Evolutionary conservation across 2,329 filamentous ascomycete species (phyloP).

Genomic region (Hymenoscyphus fraxineus): DNA sequence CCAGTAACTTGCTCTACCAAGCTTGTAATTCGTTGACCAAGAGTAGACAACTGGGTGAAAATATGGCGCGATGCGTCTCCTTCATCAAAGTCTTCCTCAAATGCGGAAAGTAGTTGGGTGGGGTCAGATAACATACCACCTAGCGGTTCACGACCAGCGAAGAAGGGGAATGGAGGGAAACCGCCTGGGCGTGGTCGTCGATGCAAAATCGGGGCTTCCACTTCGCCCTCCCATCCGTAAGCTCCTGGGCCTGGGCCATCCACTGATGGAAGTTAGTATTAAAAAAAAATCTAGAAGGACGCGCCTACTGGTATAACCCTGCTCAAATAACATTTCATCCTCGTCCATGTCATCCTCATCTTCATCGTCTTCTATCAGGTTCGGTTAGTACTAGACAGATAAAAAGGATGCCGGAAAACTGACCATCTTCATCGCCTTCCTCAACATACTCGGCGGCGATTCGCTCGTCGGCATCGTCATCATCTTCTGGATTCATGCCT

Average conservation of each 20-base stretch:
- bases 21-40: neutral
- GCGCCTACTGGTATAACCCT: constrained; percentile 54
- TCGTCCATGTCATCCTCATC: constrained; percentile 67
- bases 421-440: constrained; percentile 59
- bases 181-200: constrained; percentile 51
- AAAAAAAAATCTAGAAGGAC: neutral
- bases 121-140: constrained; percentile 42
- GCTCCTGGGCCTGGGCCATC: constrained; percentile 34
- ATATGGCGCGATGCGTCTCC: neutral
- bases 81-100: neutral
- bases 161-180: constrained; percentile 60
- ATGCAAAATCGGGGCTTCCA: constrained; percentile 46
- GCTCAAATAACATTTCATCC: constrained; percentile 59
- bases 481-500: constrained; percentile 48
- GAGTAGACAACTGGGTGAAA: neutral
- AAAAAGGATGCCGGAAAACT: constrained; percentile 15
- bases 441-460: constrained; percentile 48
- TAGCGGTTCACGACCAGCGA: constrained; percentile 53
- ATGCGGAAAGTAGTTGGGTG: neutral
- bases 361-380: constrained; percentile 58
- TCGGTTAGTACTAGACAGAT: constrained; percentile 24
- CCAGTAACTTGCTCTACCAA: neutral
- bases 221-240: constrained; percentile 56
- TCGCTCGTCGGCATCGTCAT: constrained; percentile 38
- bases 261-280: constrained; percentile 11